phyloP scores from a whole-genome alignment of 768 basidiomycete genomes.

The Podaxis sp. region DNA sequence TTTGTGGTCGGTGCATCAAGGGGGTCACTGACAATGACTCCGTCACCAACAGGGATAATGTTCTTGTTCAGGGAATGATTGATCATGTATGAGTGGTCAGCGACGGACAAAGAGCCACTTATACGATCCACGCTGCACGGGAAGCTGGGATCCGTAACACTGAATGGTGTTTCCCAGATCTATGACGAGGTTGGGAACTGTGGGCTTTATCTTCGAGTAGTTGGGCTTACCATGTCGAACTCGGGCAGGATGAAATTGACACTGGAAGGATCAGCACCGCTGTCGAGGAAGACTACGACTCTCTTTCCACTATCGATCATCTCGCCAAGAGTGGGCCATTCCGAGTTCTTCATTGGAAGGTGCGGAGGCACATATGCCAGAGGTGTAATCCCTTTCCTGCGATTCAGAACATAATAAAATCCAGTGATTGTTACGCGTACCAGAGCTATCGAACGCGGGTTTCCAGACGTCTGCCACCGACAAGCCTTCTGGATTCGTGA shows the following conservation, averaged over 20 bases:
- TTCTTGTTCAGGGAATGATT: conserved; percentile 54
- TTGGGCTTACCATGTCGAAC: conserved; percentile 43
- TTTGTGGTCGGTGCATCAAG: conserved; percentile 34
- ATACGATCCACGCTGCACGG: conserved; percentile 52
- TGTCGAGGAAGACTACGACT: conserved; percentile 60
- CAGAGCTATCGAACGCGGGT: conserved; percentile 47
- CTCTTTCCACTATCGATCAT: conserved; percentile 56
- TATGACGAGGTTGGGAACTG: conserved; percentile 13
- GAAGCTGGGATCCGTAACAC: conserved; percentile 42
- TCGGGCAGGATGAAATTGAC: conserved; percentile 53
- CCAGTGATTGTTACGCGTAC: conserved; percentile 20
- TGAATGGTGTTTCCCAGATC: conserved; percentile 60
- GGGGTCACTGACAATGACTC: conserved; percentile 36
- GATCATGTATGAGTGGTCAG: conserved; percentile 54
- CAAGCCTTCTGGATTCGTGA: conserved; percentile 61
- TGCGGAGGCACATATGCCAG: conserved; percentile 49
- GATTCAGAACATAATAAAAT: background rate
- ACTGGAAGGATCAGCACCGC: conserved; percentile 33
- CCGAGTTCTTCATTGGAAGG: conserved; percentile 33
- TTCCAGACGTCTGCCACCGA: conserved; percentile 46
- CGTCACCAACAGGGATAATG: conserved; percentile 29
- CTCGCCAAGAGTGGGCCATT: conserved; percentile 65
- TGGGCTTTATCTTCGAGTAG: background rate
- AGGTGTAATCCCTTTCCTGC: conserved; percentile 32
- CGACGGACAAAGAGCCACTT: conserved; percentile 38